These are phyloP conservation scores for Pythium brassicae DNA, from an alignment of 352 stramenopile genomes.

Conservation along the genomic window DNA sequence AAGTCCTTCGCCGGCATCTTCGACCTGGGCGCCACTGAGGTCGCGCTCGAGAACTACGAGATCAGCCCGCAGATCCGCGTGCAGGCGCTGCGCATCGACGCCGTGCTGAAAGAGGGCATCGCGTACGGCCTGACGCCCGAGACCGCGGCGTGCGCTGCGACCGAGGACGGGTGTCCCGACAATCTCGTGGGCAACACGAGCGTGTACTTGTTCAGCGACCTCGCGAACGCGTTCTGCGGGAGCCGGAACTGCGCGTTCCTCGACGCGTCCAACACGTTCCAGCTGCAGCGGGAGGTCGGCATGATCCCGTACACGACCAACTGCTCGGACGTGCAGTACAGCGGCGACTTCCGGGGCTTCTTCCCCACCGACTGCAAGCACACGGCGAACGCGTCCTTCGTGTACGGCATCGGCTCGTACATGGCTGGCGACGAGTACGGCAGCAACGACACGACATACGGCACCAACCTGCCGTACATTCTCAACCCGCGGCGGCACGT, in stretches of 20 bases:
- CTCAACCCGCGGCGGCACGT: slow-evolving; percentile 28
- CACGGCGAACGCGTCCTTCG: slow-evolving; percentile 21
- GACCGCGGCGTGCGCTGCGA: slow-evolving; percentile 10
- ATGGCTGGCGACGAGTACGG: slow-evolving; percentile 35
- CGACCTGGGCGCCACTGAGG: slow-evolving; percentile 15
- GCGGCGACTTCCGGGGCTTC: slow-evolving; percentile 33
- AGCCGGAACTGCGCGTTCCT: slow-evolving; percentile 31
- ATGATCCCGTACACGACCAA: slow-evolving; percentile 25
- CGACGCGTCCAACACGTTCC: slow-evolving; percentile 24
- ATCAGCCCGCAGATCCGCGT: slow-evolving; percentile 2
- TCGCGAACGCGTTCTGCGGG: slow-evolving; percentile 26
- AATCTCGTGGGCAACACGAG: slow-evolving; percentile 9
- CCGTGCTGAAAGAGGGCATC: slow-evolving; percentile 16
- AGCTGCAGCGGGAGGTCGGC: slow-evolving; percentile 31
- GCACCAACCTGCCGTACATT: slow-evolving; percentile 24
- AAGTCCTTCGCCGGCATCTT: slow-evolving; percentile 21
- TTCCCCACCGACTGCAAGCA: slow-evolving; percentile 26
- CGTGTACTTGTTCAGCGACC: slow-evolving; percentile 17
- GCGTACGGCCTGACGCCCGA: slow-evolving; percentile 18
- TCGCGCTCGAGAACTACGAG: slow-evolving; percentile 6
- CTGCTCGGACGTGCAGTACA: slow-evolving; percentile 32
- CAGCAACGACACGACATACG: slow-evolving; percentile 8
- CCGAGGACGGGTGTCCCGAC: slow-evolving; percentile 6
- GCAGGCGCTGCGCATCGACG: slow-evolving; percentile 27
- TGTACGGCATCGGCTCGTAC: slow-evolving; percentile 21